Percentiles rank a stretch among this genome's conserved stretches.
These are phyloP conservation scores for Leucosporidium scottii DNA, from an alignment of 768 basidiomycete species.

Conservation along the genomic window DNA sequence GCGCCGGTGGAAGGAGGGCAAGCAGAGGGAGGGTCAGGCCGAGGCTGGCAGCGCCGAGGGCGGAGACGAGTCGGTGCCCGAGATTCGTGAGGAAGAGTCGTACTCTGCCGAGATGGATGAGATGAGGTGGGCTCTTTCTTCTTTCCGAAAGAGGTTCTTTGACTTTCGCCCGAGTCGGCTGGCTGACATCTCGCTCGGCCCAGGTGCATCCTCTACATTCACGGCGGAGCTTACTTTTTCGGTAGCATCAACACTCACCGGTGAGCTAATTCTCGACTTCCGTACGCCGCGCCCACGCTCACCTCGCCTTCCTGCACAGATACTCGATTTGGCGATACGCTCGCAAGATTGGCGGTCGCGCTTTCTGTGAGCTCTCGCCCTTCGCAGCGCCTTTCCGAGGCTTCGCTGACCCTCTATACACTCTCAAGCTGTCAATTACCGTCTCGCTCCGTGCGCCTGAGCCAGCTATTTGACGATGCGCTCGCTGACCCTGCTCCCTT, in stretches of 20 bases:
- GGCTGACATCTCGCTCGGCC: slow-evolving; percentile 8
- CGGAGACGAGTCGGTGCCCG: background rate
- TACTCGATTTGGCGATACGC: slow-evolving; percentile 71
- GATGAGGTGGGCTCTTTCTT: slow-evolving; percentile 26
- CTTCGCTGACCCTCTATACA: background rate
- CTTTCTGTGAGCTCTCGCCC: slow-evolving; percentile 13
- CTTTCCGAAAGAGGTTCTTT: too few species aligned
- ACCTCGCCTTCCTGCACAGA: slow-evolving; percentile 39
- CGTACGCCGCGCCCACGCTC: slow-evolving; percentile 43
- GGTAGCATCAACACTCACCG: slow-evolving; percentile 43
- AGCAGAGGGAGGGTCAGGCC: background rate
- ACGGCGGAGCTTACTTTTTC: slow-evolving; percentile 44
- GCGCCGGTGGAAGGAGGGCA: slow-evolving; percentile 21
- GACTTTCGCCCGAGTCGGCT: background rate
- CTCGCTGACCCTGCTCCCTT: too few species aligned
- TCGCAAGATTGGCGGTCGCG: slow-evolving; percentile 81
- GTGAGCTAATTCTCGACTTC: slow-evolving; percentile 42
- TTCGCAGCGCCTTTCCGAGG: too few species aligned
- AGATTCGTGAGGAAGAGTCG: slow-evolving; percentile 14
- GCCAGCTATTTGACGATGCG: too few species aligned
- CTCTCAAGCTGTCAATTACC: slow-evolving; percentile 44
- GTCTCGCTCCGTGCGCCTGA: slow-evolving; percentile 59
- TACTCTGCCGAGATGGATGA: slow-evolving; percentile 44
- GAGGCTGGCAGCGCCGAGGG: background rate
- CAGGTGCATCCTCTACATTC: slow-evolving; percentile 44